Conservation (phyloP, 2,329 filamentous ascomycete genomes). For the Sordariomycetes sp. region DNA sequence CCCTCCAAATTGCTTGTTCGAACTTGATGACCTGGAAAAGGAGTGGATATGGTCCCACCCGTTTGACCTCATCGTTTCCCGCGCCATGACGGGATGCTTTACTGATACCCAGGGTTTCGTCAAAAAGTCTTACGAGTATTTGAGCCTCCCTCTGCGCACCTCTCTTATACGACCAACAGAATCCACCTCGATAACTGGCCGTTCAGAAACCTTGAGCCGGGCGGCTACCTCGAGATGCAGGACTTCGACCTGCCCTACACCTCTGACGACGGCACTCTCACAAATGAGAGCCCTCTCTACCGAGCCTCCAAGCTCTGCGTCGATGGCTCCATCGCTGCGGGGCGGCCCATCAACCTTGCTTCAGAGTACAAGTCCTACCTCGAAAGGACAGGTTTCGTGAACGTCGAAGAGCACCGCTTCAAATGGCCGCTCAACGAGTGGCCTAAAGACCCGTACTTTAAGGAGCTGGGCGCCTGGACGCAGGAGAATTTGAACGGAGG, state of each 20-base stretch:
- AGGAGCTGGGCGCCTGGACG: conserved; percentile 26
- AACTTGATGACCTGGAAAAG: conserved; percentile 14
- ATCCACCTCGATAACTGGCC: neutral
- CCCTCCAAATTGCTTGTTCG: conserved; percentile 13
- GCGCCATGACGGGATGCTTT: conserved; percentile 17
- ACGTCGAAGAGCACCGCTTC: neutral
- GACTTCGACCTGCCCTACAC: conserved; percentile 10
- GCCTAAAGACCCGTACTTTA: conserved; percentile 26
- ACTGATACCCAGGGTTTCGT: conserved; percentile 20
- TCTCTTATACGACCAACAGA: neutral
- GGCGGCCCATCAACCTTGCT: conserved; percentile 25
- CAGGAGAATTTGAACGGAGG: conserved; percentile 9
- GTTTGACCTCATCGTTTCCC: conserved; percentile 19
- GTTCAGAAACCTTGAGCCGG: conserved; percentile 7
- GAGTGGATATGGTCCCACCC: conserved; percentile 12
- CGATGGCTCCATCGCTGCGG: conserved; percentile 22
- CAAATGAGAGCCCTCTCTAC: neutral
- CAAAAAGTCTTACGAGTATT: conserved; percentile 19
- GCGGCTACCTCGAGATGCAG: conserved; percentile 14
- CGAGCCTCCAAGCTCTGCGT: conserved; percentile 13
- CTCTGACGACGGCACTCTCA: conserved; percentile 10
- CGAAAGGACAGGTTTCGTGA: neutral
- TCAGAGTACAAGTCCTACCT: conserved; percentile 19
- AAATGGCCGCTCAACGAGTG: neutral
- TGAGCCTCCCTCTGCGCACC: neutral